Percentiles rank a stretch among this genome's conserved stretches.
These are phyloP conservation scores for Ogataea siamensis DNA, from an alignment of 805 yeast genomes.

Conservation along the genomic window DNA sequence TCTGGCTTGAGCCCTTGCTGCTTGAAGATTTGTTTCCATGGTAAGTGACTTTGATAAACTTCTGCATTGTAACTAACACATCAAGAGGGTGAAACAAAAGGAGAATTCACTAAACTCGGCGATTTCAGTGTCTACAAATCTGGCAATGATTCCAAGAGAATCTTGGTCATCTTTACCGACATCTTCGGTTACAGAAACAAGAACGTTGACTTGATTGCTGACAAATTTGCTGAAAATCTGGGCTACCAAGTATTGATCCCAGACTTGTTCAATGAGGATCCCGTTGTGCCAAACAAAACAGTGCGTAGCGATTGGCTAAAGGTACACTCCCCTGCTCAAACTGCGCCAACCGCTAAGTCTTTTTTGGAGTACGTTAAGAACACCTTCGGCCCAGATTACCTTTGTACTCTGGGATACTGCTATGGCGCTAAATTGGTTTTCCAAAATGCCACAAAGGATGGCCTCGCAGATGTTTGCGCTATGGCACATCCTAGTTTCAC, in stretches of 20 bases:
- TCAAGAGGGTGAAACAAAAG: constrained; percentile 40
- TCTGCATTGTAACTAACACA: constrained; percentile 8
- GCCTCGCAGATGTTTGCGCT: constrained; percentile 54
- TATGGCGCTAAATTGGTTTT: constrained; percentile 75
- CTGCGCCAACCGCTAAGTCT: constrained; percentile 46
- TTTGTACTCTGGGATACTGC: constrained; percentile 75
- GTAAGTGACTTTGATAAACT: constrained; percentile 32
- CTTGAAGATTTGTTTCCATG: constrained; percentile 22
- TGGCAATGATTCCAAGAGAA: constrained; percentile 46
- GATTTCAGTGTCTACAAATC: constrained; percentile 48
- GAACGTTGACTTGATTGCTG: constrained; percentile 64
- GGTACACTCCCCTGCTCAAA: constrained; percentile 38
- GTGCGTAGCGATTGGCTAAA: constrained; percentile 45
- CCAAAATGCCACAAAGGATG: constrained; percentile 44
- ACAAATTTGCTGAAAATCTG: constrained; percentile 50
- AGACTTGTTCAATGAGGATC: constrained; percentile 64
- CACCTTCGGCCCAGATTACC: constrained; percentile 44
- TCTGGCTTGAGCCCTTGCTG: constrained; percentile 12
- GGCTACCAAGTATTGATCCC: constrained; percentile 73
- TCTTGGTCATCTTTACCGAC: constrained; percentile 68
- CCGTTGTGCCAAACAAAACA: constrained; percentile 34
- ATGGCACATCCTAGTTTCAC: constrained; percentile 81
- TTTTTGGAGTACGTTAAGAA: constrained; percentile 45
- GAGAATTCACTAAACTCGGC: constrained; percentile 39
- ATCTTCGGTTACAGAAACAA: constrained; percentile 58